These are phyloP conservation scores for Rutstroemia sydowiana DNA, from an alignment of 2,329 filamentous ascomycete genomes.

Conservation along the genomic window DNA sequence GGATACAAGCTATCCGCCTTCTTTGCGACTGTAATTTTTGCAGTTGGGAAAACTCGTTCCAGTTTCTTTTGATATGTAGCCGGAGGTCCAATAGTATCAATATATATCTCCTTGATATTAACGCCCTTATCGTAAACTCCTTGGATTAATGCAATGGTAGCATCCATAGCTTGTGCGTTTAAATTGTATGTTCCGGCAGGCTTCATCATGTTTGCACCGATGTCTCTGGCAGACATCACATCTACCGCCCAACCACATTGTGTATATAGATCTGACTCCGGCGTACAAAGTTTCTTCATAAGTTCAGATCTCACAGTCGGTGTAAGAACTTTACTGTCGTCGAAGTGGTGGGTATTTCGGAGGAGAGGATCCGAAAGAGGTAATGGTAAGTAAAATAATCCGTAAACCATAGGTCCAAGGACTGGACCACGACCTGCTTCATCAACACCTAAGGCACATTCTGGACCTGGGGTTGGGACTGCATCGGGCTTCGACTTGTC, in stretches of 20 bases:
- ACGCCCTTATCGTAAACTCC: slow-evolving; percentile 71
- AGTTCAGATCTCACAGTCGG: slow-evolving; percentile 69
- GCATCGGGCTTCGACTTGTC: slow-evolving; percentile 12
- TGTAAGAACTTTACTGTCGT: slow-evolving; percentile 90
- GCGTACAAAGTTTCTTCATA: slow-evolving; percentile 62
- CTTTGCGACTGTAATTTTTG: slow-evolving; percentile 69
- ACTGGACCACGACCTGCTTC: slow-evolving; percentile 92
- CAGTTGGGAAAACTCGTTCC: slow-evolving; percentile 73
- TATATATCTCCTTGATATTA: slow-evolving; percentile 82
- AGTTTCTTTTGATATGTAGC: slow-evolving; percentile 77
- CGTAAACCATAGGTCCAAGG: slow-evolving; percentile 73
- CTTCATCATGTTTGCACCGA: slow-evolving; percentile 31
- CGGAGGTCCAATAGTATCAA: slow-evolving; percentile 87
- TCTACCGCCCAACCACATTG: slow-evolving; percentile 79
- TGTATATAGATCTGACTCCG: slow-evolving; percentile 47
- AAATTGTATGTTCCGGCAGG: slow-evolving; percentile 65
- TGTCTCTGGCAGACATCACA: slow-evolving; percentile 61
- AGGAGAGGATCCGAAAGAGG: slow-evolving; percentile 66
- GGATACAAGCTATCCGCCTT: slow-evolving; percentile 93
- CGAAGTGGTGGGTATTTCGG: slow-evolving; percentile 73
- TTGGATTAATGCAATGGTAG: slow-evolving; percentile 75
- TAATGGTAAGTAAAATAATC: slow-evolving; percentile 67
- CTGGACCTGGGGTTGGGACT: slow-evolving; percentile 35
- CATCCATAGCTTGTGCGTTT: slow-evolving; percentile 92
- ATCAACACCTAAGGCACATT: slow-evolving; percentile 81